These are phyloP conservation scores for Amanita inopinata DNA, from an alignment of 768 basidiomycete species.

Conservation along the genomic window DNA sequence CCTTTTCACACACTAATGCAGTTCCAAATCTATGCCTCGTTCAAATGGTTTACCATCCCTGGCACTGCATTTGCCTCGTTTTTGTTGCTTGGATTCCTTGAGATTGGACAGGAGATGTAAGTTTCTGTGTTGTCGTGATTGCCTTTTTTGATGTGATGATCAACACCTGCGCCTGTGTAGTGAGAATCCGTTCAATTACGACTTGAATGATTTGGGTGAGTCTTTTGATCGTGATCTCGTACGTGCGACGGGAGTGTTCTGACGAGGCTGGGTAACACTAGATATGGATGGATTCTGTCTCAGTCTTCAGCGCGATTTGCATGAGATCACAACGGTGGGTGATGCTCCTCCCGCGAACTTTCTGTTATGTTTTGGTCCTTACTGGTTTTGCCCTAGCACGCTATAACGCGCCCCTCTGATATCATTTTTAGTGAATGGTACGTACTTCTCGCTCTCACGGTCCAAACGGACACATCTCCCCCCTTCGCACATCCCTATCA, in stretches of 20 bases:
- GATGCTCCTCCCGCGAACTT: too few relatives aligned
- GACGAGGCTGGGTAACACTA: constrained; percentile 11
- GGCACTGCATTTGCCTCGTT: constrained; percentile 55
- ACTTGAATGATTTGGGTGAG: constrained; percentile 54
- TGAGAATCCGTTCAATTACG: constrained; percentile 63
- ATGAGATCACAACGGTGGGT: constrained; percentile 63
- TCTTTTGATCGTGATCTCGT: constrained; percentile 1
- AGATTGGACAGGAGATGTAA: constrained; percentile 60
- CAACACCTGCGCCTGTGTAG: too few relatives aligned
- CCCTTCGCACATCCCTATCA: too few relatives aligned
- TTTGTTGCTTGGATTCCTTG: constrained; percentile 56
- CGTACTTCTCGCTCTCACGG: too few relatives aligned
- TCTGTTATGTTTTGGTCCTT: too few relatives aligned
- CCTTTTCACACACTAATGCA: constrained; percentile 14
- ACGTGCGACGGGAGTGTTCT: too few relatives aligned
- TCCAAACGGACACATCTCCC: too few relatives aligned
- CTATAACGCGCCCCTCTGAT: too few relatives aligned
- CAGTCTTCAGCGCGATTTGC: constrained; percentile 55
- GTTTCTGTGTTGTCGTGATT: constrained; percentile 9
- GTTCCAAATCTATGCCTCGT: constrained; percentile 39
- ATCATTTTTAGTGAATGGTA: too few relatives aligned
- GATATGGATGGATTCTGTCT: constrained; percentile 64
- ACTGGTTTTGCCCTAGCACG: too few relatives aligned
- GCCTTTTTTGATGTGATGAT: background rate
- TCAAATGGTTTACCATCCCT: constrained; percentile 42